A percentile compares a stretch with the other conserved stretches of the same genome.
phyloP scores from a whole-genome alignment of 768 basidiomycete species.

The Hortiboletus campestris region DNA sequence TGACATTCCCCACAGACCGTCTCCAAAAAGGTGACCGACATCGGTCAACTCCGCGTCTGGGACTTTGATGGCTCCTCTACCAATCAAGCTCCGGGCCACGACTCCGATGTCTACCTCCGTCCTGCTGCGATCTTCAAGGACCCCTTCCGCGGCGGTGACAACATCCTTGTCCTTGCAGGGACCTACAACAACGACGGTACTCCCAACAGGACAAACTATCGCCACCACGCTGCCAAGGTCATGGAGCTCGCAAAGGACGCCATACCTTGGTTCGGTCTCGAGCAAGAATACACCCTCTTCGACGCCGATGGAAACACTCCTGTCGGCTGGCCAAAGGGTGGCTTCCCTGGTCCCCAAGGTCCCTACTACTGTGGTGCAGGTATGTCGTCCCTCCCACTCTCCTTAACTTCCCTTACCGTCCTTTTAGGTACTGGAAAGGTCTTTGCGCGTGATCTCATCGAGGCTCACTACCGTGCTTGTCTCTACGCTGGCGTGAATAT shows the following conservation, averaged over 20 bases:
- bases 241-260: conserved; percentile 87
- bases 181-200: conserved; percentile 99
- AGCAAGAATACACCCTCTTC: conserved; percentile 99
- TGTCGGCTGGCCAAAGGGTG: conserved; percentile 96
- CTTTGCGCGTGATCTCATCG: conserved; percentile 96
- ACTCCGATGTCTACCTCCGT: conserved; percentile 98
- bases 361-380: conserved; percentile 99
- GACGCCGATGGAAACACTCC: conserved; percentile 82
- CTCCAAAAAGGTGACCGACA: conserved; percentile 79
- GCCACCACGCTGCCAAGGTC: conserved; percentile 89
- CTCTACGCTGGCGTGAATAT: conserved; percentile 95
- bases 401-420: conserved; percentile 7
- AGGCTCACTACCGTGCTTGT: conserved; percentile 98
- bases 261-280: conserved; percentile 95
- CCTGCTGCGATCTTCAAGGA: conserved; percentile 98
- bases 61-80: conserved; percentile 99
- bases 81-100: conserved; percentile 91
- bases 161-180: conserved; percentile 95
- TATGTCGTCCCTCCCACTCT: conserved; percentile 24
- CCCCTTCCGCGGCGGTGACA: conserved; percentile 98
- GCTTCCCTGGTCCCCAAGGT: conserved; percentile 99
- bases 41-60: conserved; percentile 93
- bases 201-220: conserved; percentile 94
- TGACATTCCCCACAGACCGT: conserved; percentile 60
- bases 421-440: conserved; percentile 88